phyloP scores from a whole-genome alignment of 2,329 filamentous ascomycete genomes.

The Dactylella cylindrospora region DNA sequence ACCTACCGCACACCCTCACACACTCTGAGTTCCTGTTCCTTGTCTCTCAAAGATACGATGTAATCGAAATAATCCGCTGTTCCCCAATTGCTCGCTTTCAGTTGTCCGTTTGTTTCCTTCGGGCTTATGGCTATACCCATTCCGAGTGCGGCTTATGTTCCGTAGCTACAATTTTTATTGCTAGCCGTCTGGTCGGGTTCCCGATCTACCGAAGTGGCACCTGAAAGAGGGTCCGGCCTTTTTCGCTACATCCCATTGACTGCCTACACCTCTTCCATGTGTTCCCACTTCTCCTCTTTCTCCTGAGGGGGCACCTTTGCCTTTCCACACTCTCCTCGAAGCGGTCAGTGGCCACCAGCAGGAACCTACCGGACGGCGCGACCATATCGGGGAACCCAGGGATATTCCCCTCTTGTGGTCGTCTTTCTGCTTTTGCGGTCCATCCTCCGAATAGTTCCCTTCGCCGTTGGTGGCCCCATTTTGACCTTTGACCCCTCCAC shows the following conservation, averaged over 20 bases:
- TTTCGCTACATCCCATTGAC: constrained; percentile 1
- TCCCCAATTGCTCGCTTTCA: constrained; percentile 2
- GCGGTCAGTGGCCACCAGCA: constrained; percentile 14
- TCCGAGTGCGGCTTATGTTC: constrained; percentile 31
- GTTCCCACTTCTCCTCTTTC: constrained; percentile 14
- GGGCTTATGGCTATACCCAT: constrained; percentile 1
- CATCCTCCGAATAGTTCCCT: neutral
- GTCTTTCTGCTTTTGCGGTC: constrained; percentile 6
- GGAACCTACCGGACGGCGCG: constrained; percentile 29
- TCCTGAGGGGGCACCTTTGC: neutral
- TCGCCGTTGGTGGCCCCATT: no score
- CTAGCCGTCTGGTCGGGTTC: constrained; percentile 20
- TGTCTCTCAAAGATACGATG: constrained; percentile 17
- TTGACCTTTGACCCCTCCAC: constrained; percentile 29
- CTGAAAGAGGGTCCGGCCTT: neutral
- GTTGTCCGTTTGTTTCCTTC: constrained; percentile 2
- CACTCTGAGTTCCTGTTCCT: constrained; percentile 2
- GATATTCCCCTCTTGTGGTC: constrained; percentile 20
- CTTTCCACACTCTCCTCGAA: neutral
- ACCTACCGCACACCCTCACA: neutral
- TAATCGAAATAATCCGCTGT: neutral
- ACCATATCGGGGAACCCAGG: constrained; percentile 33
- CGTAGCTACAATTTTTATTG: constrained; percentile 10
- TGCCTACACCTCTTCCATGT: neutral
- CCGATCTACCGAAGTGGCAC: constrained; percentile 28